Base-by-base conservation (phyloP, 2,329 filamentous ascomycete species). In the Didymella pomorum region DNA sequence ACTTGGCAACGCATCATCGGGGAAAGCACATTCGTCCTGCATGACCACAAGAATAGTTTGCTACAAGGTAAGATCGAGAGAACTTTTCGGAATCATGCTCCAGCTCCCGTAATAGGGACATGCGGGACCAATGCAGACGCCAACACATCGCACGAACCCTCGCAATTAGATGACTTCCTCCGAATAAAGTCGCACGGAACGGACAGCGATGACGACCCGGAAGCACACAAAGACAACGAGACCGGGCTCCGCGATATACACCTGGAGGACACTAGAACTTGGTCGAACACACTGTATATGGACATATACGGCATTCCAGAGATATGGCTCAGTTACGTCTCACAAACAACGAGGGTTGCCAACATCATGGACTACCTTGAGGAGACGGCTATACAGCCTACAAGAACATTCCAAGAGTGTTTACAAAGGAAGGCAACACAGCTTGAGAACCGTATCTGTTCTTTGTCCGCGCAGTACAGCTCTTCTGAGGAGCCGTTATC, bases 241-340 rank as follows among this genome's bases (percentile, higher is more conserved):
- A 62, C 66, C 18, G 72, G 71, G 1, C 65, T 77, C 16, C 66
- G 74, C 33, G 78, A 79, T 41, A 79, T 79, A n/a, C 77, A 80
- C 50, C 67, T 66, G 2, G 60, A 62, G 43, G 63, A 65, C 18
- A 48, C 48, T 18, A 59, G 66, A 8, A 74, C 71, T 33, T 65
- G 69, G 11, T 68, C 72, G 2, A 44, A 56, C 3, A 78, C 75
- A 0, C 70, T 79, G 25, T 79, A 78, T 20, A 56, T 58, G 72
- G 57, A 79, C 26, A 73, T 80, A 8, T 80, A 81, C 48, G 78
- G 79, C 2, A 76, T 81, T 12, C 72, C 78, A 0, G 79, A 81
- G 48, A 79, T 76, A 14, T 80, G 79, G 77, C 69, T 81, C 2
- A 79, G 76, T 31, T 68, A 80, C 3, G 69, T 81, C 14, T 81